Evolutionary conservation across 352 stramenopile species (phyloP), one percentile per base, ranked within the genome.

Genomic region (Phytophthora podocarpi): DNA sequence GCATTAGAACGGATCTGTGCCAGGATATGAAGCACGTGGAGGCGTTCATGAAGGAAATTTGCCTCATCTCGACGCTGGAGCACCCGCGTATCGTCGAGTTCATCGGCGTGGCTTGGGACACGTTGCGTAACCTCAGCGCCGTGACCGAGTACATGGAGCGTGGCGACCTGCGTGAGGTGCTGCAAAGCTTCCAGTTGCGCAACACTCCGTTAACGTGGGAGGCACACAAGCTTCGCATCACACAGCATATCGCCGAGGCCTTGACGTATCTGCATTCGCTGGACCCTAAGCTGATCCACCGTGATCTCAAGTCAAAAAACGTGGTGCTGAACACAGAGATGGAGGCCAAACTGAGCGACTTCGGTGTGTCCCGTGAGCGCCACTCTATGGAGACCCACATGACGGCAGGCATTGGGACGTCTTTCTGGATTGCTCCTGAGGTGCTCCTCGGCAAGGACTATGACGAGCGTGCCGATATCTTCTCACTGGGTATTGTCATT

Each of bases 61-160:
- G 65, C 23, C 54, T 90, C 9, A 81, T 90, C 32, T 72, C 79
- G 18, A 85, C 72, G 2, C 61, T 90, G 6, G 55, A 79, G 7
- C 82, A 92, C 26, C 70, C 76, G 9, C 79, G 73, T 11, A 80
- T 92, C 15, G 78, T 92, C 15, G 75, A 84, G 27, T 92, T 90
- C 28, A 72, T 90, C 13, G 82, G 82, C 0, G 80, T 90, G 13
- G 70, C 80, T 8, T 91, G 82, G 79, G 78, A 88, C 35, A 78
- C 74, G 4, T 45, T 89, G 1, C 72, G 69, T 7, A 82, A 90
- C 39, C 42, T 91, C 0, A 76, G 64, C 4, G 72, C 76, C 5
- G 78, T 91, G 31, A 89, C 76, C 6, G 82, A 92, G 66, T 87
- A 85, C 49, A 90, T 92, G 82, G 80, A 90, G 13, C 74, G 72